Percentiles rank a stretch among this genome's conserved stretches.
Evolutionary conservation across 1,139 yeast genomes (phyloP).

Genomic region (Magnusiomyces clavatus): DNA sequence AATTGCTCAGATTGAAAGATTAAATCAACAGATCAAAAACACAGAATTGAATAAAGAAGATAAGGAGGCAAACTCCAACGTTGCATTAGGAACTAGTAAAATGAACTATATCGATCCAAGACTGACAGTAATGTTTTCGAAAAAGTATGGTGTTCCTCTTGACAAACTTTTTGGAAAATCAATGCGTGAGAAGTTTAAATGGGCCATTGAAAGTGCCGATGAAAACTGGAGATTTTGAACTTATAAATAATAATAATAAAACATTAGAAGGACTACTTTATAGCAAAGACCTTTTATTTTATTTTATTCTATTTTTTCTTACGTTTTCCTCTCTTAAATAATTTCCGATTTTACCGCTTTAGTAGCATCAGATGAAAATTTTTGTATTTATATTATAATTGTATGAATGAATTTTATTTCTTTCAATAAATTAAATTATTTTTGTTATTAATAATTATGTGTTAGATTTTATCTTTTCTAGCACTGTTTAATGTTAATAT

Average conservation of each 20-base stretch:
- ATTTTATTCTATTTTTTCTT: too few species aligned
- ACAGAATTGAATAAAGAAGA: slow-evolving; percentile 74
- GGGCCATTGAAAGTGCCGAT: slow-evolving; percentile 94
- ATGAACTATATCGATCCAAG: slow-evolving; percentile 95
- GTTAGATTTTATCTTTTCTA: too few species aligned
- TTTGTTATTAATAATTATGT: not conserved
- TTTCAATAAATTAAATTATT: not conserved
- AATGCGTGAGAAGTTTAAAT: slow-evolving; percentile 80
- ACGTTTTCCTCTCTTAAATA: too few species aligned
- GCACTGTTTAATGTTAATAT: too few species aligned
- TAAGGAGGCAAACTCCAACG: slow-evolving; percentile 90
- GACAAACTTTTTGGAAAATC: slow-evolving; percentile 90
- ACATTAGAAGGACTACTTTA: too few species aligned
- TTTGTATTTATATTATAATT: not conserved
- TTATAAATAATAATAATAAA: too few species aligned
- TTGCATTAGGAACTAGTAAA: slow-evolving; percentile 87
- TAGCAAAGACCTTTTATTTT: too few species aligned
- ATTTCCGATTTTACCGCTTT: not conserved
- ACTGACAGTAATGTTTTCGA: slow-evolving; percentile 81
- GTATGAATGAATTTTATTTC: not conserved
- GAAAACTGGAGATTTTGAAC: slow-evolving; percentile 73
- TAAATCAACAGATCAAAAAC: slow-evolving; percentile 63
- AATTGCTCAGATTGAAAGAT: slow-evolving; percentile 59
- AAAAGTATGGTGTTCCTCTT: slow-evolving; percentile 79
- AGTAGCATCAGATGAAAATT: not conserved